phyloP scores from a whole-genome alignment of 768 basidiomycete genomes.

The Gelatoporia subvermispora region DNA sequence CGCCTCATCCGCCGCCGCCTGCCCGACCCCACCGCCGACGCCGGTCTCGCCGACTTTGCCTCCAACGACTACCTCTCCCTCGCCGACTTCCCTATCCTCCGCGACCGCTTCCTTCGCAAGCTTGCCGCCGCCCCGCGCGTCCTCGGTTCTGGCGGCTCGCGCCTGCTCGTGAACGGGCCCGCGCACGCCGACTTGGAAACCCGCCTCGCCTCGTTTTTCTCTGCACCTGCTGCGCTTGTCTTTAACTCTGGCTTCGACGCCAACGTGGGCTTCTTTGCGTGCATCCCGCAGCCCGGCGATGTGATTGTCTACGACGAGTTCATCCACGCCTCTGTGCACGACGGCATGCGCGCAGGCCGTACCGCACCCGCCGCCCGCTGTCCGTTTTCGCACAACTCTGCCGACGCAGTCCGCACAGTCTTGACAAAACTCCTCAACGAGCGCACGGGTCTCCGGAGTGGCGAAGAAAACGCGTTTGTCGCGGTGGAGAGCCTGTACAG shows the following conservation, averaged over 20 bases:
- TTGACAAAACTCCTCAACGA: constrained; percentile 38
- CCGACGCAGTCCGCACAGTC: constrained; percentile 41
- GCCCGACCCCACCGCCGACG: constrained; percentile 46
- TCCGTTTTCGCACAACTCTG: constrained; percentile 71
- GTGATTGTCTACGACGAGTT: constrained; percentile 79
- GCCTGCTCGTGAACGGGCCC: constrained; percentile 74
- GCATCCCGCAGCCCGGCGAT: constrained; percentile 74
- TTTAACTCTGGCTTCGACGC: constrained; percentile 58
- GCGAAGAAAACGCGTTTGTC: constrained; percentile 58
- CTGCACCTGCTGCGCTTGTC: constrained; percentile 60
- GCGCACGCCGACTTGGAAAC: constrained; percentile 69
- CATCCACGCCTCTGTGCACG: constrained; percentile 88
- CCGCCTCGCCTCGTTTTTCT: constrained; percentile 62
- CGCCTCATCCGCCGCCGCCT: constrained; percentile 69
- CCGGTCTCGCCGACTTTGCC: constrained; percentile 60
- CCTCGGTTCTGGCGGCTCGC: constrained; percentile 84
- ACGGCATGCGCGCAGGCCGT: constrained; percentile 70
- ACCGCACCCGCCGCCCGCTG: constrained; percentile 31
- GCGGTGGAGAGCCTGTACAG: constrained; percentile 88
- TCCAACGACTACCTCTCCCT: constrained; percentile 94
- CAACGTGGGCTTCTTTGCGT: constrained; percentile 82
- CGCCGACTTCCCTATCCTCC: constrained; percentile 52
- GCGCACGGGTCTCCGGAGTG: constrained; percentile 31
- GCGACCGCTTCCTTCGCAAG: constrained; percentile 51
- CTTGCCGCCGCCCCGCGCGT: constrained; percentile 49